Base-by-base conservation (phyloP, 192 early-diverging fungal species). In the Backusella sp. region DNA sequence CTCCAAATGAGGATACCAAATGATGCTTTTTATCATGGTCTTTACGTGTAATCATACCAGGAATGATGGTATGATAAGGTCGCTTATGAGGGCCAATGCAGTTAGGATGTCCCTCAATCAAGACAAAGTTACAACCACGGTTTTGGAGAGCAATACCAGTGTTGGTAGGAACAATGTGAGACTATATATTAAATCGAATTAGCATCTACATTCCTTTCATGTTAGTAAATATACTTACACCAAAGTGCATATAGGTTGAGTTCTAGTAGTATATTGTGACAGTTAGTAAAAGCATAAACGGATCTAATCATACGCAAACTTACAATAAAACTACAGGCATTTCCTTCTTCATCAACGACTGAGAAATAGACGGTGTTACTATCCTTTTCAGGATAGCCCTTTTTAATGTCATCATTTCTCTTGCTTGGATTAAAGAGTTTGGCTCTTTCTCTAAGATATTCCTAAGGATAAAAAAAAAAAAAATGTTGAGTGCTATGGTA, bases 1-100 rank as follows among this genome's bases (percentile, higher is more conserved):
- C 79, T 28, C 91, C 91, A 73, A 84, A 89, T 41, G 75, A 84
- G 42, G 83, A 65, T 68, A 76, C 73, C 17, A 89, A 76, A 34
- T 84, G 76, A 53, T 80, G 79, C 2, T 9, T 62, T 21, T 71
- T 71, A 53, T 80, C 75, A 28, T 36, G 73, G 39, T 37, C 52
- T 34, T 81, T 74, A 4, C 70, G 67, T 2, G 90, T 92, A 23
- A 88, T 86, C 86, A 92, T 89, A 23, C 88, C 88, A 3, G 90
- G 91, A 52, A 95, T 92, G 62, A 95, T 94, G 5, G 94, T 95
- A 84, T 95, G 94, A 76, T 91, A 94, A 0, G 94, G 91, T 8
- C 94, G 83, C 78, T 95, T 95, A 19, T 69, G 41, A 8, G 91
- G 90, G 49, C 73, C 91, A 36, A 95, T 82, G 32, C 86, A 80